Evolutionary conservation across 805 yeast genomes (phyloP).

Genomic region (Yamadazyma kitorensis): DNA sequence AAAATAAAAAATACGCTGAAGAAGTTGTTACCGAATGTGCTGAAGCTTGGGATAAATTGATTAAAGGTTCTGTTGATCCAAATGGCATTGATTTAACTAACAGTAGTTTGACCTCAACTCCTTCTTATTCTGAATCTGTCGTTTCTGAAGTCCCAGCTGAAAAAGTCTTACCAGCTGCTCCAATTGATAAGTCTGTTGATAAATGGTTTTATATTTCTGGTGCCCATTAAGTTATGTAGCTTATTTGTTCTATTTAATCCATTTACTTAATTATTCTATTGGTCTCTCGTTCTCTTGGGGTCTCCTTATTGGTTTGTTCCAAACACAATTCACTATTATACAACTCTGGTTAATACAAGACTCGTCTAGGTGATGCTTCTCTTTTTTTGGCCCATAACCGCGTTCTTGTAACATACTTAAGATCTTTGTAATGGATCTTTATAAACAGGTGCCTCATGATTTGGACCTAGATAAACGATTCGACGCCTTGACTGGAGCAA

Average conservation of each 20-base stretch:
- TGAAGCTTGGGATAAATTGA: conserved; percentile 62
- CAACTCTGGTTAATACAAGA: too few relatives aligned
- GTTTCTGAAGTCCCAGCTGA: conserved; percentile 65
- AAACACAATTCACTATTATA: too few relatives aligned
- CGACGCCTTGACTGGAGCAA: conserved; percentile 14
- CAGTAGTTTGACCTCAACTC: conserved; percentile 62
- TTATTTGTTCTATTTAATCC: too few relatives aligned
- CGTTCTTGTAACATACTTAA: neutral
- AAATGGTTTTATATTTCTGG: conserved; percentile 98
- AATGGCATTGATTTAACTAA: conserved; percentile 71
- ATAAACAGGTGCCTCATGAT: conserved; percentile 1
- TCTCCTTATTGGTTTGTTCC: too few relatives aligned
- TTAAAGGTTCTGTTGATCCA: conserved; percentile 41
- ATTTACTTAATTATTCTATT: too few relatives aligned
- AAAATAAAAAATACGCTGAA: conserved; percentile 56
- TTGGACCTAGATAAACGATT: conserved; percentile 8
- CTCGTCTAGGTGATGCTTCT: too few relatives aligned
- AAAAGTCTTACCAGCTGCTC: conserved; percentile 74
- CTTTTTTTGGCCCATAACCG: neutral
- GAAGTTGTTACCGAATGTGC: conserved; percentile 61
- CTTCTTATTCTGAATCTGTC: conserved; percentile 46
- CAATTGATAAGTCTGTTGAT: conserved; percentile 94
- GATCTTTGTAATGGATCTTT: conserved; percentile 7
- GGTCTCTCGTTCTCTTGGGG: too few relatives aligned
- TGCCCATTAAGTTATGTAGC: conserved; percentile 40